Conservation (phyloP, 1,284 basidiomycete species). For the Ustilago vetiveriae region DNA sequence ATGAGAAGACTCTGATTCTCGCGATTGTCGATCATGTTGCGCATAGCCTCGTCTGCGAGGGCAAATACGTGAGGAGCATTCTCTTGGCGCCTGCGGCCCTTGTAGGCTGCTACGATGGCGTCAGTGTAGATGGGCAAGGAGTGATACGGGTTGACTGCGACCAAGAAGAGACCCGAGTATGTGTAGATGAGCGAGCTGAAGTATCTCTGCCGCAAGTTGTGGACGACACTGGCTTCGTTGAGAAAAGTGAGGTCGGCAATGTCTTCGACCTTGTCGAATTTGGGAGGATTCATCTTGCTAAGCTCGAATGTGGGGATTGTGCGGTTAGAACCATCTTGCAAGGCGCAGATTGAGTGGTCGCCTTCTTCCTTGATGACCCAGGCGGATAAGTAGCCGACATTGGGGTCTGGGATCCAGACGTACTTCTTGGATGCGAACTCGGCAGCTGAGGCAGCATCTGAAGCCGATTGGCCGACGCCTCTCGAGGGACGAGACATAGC, state of each 20-base stretch:
- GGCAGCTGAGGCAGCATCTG: slow-evolving; percentile 72
- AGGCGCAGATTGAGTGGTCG: slow-evolving; percentile 72
- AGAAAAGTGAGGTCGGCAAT: slow-evolving; percentile 98
- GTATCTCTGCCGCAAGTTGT: slow-evolving; percentile 91
- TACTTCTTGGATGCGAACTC: slow-evolving; percentile 97
- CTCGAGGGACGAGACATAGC: slow-evolving; percentile 45
- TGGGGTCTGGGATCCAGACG: slow-evolving; percentile 92
- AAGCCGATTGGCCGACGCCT: slow-evolving; percentile 56
- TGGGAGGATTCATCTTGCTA: slow-evolving; percentile 81
- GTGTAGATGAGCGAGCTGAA: slow-evolving; percentile 83
- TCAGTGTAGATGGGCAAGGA: slow-evolving; percentile 91
- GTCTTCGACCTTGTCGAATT: slow-evolving; percentile 97
- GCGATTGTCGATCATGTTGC: slow-evolving; percentile 95
- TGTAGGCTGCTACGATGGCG: slow-evolving; percentile 90
- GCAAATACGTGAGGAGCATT: slow-evolving; percentile 98
- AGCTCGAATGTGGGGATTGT: slow-evolving; percentile 59
- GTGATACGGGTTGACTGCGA: slow-evolving; percentile 98
- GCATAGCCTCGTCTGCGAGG: slow-evolving; percentile 96
- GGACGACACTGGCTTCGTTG: slow-evolving; percentile 98
- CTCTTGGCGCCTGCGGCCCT: slow-evolving; percentile 88
- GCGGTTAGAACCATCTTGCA: slow-evolving; percentile 72
- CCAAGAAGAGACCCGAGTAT: slow-evolving; percentile 94
- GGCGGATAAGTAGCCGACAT: slow-evolving; percentile 86
- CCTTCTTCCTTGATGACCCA: slow-evolving; percentile 87
- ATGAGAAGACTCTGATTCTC: slow-evolving; percentile 98